Percentiles rank a stretch among this genome's conserved stretches.
These are phyloP conservation scores for Ogataea polymorpha DNA, from an alignment of 805 yeast genomes.

Conservation along the genomic window DNA sequence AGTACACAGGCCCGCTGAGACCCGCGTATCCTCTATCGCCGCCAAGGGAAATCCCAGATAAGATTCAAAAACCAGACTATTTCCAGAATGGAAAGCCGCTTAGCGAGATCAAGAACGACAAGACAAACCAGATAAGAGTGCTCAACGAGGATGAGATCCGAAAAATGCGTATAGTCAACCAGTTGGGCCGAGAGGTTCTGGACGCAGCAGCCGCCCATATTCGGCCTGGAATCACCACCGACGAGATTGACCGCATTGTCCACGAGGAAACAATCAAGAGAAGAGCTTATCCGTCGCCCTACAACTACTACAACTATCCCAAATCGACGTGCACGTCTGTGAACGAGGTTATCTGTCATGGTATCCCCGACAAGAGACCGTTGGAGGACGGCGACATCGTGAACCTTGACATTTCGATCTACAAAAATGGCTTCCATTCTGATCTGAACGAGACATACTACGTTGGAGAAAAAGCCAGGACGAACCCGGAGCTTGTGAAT, in stretches of 20 bases:
- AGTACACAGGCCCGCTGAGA: constrained; percentile 70
- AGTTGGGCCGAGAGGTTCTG: constrained; percentile 79
- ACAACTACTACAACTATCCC: constrained; percentile 92
- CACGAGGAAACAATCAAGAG: constrained; percentile 87
- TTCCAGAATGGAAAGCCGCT: constrained; percentile 76
- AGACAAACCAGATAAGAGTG: constrained; percentile 62
- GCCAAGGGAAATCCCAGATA: constrained; percentile 66
- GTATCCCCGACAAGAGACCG: constrained; percentile 88
- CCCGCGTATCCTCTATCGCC: constrained; percentile 82
- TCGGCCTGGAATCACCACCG: constrained; percentile 89
- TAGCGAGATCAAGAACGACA: constrained; percentile 70
- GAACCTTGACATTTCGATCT: constrained; percentile 84
- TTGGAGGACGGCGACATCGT: constrained; percentile 92
- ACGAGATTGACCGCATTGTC: constrained; percentile 80
- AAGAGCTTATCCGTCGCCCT: constrained; percentile 90
- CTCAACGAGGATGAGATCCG: constrained; percentile 67
- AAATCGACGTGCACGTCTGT: constrained; percentile 90
- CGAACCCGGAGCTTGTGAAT: constrained; percentile 78
- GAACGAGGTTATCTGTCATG: constrained; percentile 95
- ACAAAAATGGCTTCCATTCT: constrained; percentile 84
- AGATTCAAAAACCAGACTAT: constrained; percentile 77
- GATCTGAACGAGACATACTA: constrained; percentile 96
- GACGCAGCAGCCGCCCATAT: constrained; percentile 84
- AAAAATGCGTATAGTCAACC: constrained; percentile 71
- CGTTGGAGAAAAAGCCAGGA: constrained; percentile 83